Evolutionary conservation across 257 asterid genomes (phyloP).

Genomic region (Cruciata laevipes): DNA sequence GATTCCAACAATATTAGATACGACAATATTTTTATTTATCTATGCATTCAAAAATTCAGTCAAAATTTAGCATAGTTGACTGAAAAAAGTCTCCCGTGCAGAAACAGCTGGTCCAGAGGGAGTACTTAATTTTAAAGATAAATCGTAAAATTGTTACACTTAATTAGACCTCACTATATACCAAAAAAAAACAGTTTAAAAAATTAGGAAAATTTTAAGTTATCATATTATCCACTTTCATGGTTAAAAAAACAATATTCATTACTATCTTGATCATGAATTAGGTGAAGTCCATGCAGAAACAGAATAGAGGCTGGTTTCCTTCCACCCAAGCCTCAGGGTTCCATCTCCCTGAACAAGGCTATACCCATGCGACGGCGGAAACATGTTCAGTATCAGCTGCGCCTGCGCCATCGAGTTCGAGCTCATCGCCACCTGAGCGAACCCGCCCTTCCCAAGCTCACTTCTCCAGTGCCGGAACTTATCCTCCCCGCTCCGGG

Average conservation of each 20-base stretch:
- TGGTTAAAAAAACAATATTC: background rate
- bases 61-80: no score
- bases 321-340: conserved; percentile 75
- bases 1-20: no score
- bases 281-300: conserved; percentile 70
- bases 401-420: conserved; percentile 79
- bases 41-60: no score
- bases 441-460: conserved; percentile 42
- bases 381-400: conserved; percentile 63
- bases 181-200: no score
- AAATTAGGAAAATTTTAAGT: background rate
- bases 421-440: conserved; percentile 58
- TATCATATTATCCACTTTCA: background rate
- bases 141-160: no score
- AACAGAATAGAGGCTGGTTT: conserved; percentile 65
- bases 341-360: conserved; percentile 84
- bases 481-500: conserved; percentile 75
- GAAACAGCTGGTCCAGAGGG: no score
- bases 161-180: no score
- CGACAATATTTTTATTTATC: no score
- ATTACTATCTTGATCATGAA: conserved; percentile 19
- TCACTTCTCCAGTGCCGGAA: conserved; percentile 64
- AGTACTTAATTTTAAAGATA: no score
- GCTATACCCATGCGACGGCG: conserved; percentile 50
- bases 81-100: no score